Conservation (phyloP, 2,329 filamentous ascomycete genomes). For the Nemania sp. region DNA sequence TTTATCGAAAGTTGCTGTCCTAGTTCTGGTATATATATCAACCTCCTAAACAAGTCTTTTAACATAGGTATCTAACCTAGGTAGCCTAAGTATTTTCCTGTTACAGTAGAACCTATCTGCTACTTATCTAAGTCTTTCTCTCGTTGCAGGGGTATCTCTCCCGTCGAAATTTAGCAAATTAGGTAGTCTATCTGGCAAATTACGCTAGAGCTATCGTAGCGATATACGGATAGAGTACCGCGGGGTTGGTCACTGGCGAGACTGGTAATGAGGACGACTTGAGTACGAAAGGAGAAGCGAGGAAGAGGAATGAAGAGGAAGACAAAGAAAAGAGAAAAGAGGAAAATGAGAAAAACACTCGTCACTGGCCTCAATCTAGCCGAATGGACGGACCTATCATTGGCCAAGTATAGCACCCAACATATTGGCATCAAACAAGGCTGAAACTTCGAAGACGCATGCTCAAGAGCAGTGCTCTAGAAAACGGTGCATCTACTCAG, state of each 20-base stretch:
- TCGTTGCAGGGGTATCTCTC: too few relatives aligned
- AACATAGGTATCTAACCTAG: too few relatives aligned
- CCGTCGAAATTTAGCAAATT: not conserved
- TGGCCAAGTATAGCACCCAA: too few relatives aligned
- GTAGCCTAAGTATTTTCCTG: too few relatives aligned
- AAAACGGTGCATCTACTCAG: conserved; percentile 26
- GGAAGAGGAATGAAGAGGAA: too few relatives aligned
- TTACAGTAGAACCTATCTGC: too few relatives aligned
- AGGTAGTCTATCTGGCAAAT: not conserved
- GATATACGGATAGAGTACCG: not conserved
- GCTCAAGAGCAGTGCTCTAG: conserved; percentile 15
- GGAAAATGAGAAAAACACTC: not conserved
- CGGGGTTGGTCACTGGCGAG: not conserved
- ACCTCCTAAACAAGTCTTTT: too few relatives aligned
- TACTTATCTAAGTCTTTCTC: too few relatives aligned
- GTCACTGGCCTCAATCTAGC: not conserved
- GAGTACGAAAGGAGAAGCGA: conserved; percentile 9
- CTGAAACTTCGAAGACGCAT: conserved; percentile 26
- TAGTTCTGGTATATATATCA: too few relatives aligned
- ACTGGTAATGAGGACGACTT: not conserved
- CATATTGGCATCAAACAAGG: conserved; percentile 29
- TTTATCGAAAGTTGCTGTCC: too few relatives aligned
- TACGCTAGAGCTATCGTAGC: not conserved
- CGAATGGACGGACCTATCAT: conserved; percentile 26
- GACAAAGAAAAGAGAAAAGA: too few relatives aligned